Evolutionary conservation across 2,329 filamentous ascomycete species (phyloP), one percentile per base, ranked within the genome.

Genomic region (Calcarisporium arbuscula): DNA sequence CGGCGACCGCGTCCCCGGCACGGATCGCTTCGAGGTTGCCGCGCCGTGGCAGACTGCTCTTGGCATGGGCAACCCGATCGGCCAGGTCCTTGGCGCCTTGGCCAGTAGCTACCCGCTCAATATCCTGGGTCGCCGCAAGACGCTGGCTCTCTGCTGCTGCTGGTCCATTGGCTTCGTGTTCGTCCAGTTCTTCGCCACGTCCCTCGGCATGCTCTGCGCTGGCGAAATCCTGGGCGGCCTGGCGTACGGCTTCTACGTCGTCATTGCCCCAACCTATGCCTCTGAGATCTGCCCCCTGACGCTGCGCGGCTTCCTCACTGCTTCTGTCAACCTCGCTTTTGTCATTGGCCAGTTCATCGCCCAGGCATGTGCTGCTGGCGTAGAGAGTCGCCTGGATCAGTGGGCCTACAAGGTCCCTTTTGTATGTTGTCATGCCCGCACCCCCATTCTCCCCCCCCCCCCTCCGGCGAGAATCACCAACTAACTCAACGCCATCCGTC

Each of bases 271-370:
- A 0, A 69, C 75, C 1, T 80, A 80, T 45, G 73, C 74, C 7
- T 72, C 71, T 1, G 76, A 81, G 50, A 71, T 80, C 6, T 75
- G 72, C 25, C 77, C 76, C 3, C 60, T 74, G 19, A 67, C 68
- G 2, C 63, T 81, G 25, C 66, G 77, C 19, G 72, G 71, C 19
- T 65, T 73, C 28, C 55, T 79, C 16, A 79, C 75, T 1, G 70
- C 69, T 21, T 80, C 70, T 38, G 70, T 78, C 37, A 80, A 79
- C 45, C 56, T 80, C 23, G 78, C 74, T 47, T 80, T 77, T 54
- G 74, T 77, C 27, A 74, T 74, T 14, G 76, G 76, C 1, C 75
- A 80, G 47, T 62, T 80, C 5, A 58, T 80, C 3, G 73, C 59
- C 5, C 68, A 68, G 36, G 62, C 61, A 6, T 60, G 69, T 22